Evolutionary conservation across 2,329 filamentous ascomycete species (phyloP).

Genomic region (Periconia sp.): DNA sequence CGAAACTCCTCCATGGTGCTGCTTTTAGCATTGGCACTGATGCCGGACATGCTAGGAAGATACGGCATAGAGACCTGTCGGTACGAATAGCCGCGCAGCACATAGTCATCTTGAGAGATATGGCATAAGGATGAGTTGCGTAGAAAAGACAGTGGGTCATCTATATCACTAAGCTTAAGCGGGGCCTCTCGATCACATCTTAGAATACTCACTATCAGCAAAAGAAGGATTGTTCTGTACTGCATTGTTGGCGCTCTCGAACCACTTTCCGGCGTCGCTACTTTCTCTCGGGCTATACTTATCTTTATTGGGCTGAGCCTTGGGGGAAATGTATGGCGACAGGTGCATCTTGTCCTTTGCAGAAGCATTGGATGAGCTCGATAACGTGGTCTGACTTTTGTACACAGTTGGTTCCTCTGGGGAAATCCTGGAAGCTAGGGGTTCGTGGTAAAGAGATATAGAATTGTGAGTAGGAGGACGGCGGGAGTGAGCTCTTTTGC

Average conservation of each 20-base stretch:
- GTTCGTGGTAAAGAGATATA: no score
- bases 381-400: no score
- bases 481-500: conserved; percentile 36
- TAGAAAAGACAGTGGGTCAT: no score
- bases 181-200: neutral
- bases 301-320: conserved; percentile 26
- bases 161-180: conserved; percentile 39
- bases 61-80: conserved; percentile 23
- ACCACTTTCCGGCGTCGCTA: conserved; percentile 56
- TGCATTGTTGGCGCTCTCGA: conserved; percentile 54
- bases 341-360: conserved; percentile 42
- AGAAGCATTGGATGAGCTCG: conserved; percentile 24
- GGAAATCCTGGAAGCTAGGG: no score
- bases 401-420: no score
- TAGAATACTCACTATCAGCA: conserved; percentile 43
- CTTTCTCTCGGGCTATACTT: conserved; percentile 53
- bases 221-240: conserved; percentile 41
- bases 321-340: conserved; percentile 44
- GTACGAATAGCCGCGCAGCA: conserved; percentile 14
- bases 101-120: conserved; percentile 42
- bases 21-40: conserved; percentile 39
- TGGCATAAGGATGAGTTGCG: no score
- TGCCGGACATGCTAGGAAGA: conserved; percentile 42
- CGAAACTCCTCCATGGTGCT: conserved; percentile 74
- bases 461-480: conserved; percentile 45